These are phyloP conservation scores for Suillus spraguei DNA, from an alignment of 768 basidiomycete species.

Conservation along the genomic window DNA sequence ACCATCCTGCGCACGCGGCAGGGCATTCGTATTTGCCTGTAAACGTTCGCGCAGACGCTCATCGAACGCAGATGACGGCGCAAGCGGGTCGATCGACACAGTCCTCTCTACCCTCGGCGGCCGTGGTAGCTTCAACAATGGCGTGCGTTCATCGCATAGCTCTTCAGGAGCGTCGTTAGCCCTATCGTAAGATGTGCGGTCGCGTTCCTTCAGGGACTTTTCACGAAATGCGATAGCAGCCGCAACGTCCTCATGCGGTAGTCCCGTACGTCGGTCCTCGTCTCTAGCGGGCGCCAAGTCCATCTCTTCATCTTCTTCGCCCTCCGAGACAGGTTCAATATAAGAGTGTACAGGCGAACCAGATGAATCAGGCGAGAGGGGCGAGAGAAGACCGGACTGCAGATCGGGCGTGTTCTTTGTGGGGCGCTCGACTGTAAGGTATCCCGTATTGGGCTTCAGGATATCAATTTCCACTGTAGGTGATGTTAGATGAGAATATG, in stretches of 20 bases:
- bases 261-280: constrained; percentile 79
- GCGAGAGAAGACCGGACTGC: constrained; percentile 42
- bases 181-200: constrained; percentile 8
- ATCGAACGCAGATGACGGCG: constrained; percentile 81
- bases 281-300: constrained; percentile 71
- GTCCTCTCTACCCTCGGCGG: constrained; percentile 32
- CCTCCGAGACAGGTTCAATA: constrained; percentile 91
- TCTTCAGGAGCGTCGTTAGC: constrained; percentile 17
- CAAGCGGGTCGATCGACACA: constrained; percentile 84
- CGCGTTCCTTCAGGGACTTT: constrained; percentile 64
- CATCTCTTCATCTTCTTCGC: constrained; percentile 85
- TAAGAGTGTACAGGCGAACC: constrained; percentile 47
- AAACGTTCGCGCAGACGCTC: constrained; percentile 77
- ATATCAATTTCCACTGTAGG: constrained; percentile 90
- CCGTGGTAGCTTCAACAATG: constrained; percentile 36
- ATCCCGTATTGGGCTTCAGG: constrained; percentile 86
- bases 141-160: constrained; percentile 37
- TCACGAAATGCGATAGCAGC: constrained; percentile 89
- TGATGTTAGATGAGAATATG: constrained; percentile 5
- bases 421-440: constrained; percentile 80
- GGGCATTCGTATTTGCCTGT: constrained; percentile 31
- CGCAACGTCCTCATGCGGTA: constrained; percentile 72
- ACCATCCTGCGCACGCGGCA: constrained; percentile 23
- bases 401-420: constrained; percentile 50
- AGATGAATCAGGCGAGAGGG: constrained; percentile 17